A percentile compares a stretch with the other conserved stretches of the same genome.
These are phyloP conservation scores for Rosa rugosa DNA, from an alignment of 306 rosid species.

Conservation along the genomic window DNA sequence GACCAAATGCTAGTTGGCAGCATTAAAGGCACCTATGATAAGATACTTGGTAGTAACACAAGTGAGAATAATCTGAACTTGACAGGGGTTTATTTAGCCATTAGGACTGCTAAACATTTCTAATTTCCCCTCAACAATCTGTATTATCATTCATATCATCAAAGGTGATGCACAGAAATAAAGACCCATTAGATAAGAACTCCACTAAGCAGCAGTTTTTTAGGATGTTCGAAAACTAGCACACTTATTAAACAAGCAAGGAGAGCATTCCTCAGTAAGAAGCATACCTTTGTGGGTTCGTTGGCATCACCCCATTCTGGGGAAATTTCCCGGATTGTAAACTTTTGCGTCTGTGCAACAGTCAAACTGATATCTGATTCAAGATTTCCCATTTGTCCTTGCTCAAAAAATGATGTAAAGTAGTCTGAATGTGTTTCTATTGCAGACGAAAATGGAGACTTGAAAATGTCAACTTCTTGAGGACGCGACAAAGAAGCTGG, in stretches of 20 bases:
- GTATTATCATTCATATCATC: neutral
- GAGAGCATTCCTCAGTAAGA: constrained; percentile 12
- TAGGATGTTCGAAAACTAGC: neutral
- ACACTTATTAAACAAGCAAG: neutral
- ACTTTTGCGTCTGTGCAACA: constrained; percentile 64
- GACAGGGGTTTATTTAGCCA: neutral
- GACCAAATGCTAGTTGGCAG: neutral
- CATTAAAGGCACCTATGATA: neutral
- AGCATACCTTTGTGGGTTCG: constrained; percentile 71
- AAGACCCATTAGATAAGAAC: neutral
- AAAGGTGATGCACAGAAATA: neutral
- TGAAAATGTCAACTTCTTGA: constrained; percentile 33
- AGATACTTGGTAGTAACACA: neutral
- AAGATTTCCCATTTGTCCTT: constrained; percentile 46
- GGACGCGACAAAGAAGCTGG: constrained; percentile 49
- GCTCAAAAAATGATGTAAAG: constrained; percentile 39
- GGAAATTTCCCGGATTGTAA: constrained; percentile 65
- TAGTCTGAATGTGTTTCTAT: constrained; percentile 43
- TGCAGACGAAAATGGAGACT: constrained; percentile 39
- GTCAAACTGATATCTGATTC: constrained; percentile 51
- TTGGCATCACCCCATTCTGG: constrained; percentile 82
- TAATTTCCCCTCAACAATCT: neutral
- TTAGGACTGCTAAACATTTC: neutral
- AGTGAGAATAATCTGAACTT: neutral
- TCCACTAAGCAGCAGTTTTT: neutral